Evolutionary conservation across 768 basidiomycete species (phyloP).

Genomic region (Auricularia heimuer): DNA sequence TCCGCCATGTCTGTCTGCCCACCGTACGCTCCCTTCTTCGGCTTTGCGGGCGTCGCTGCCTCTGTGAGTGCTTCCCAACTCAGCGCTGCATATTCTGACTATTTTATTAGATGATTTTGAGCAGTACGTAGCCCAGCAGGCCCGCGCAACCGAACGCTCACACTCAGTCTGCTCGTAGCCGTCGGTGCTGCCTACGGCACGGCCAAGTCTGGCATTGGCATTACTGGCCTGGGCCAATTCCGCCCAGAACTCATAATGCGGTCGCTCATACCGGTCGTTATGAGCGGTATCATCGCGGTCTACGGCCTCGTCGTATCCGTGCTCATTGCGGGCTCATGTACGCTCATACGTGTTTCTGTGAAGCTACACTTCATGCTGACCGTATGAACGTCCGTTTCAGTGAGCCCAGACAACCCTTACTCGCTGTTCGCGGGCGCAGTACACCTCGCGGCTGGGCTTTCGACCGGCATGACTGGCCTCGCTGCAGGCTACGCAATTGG

Average conservation of each 20-base stretch:
- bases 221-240: constrained; percentile 88
- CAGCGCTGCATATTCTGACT: neutral
- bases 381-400: constrained; percentile 25
- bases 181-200: constrained; percentile 95
- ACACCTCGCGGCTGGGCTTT: constrained; percentile 85
- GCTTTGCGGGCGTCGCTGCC: constrained; percentile 91
- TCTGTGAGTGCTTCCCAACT: constrained; percentile 47
- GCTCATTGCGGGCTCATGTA: constrained; percentile 66
- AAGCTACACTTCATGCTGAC: constrained; percentile 6
- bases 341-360: constrained; percentile 15
- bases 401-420: constrained; percentile 55
- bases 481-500: constrained; percentile 95
- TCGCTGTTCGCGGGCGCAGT: constrained; percentile 81
- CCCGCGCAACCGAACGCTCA: neutral
- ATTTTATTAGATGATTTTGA: constrained; percentile 81
- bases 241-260: constrained; percentile 96
- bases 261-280: constrained; percentile 95
- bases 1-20: constrained; percentile 48
- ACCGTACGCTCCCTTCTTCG: constrained; percentile 95
- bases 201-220: constrained; percentile 93
- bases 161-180: constrained; percentile 34
- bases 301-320: constrained; percentile 96
- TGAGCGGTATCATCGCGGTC: constrained; percentile 97
- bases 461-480: constrained; percentile 84
- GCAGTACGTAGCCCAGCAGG: constrained; percentile 51